Percentiles rank a stretch among this genome's conserved stretches.
Conservation (phyloP, 2,329 filamentous ascomycete genomes). For the Epichloe glyceriae region DNA sequence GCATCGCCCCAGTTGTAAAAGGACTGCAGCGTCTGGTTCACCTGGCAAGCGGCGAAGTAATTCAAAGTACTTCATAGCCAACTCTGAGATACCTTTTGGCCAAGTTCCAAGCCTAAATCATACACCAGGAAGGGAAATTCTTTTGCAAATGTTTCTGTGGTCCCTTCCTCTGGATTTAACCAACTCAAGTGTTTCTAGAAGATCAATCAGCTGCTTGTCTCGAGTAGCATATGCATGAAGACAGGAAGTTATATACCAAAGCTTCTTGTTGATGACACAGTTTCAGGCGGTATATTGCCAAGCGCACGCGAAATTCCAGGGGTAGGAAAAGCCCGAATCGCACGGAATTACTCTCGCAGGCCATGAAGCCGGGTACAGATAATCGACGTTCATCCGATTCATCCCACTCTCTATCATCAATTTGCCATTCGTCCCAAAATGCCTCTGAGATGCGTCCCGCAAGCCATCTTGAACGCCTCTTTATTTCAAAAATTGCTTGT, state of each 20-base stretch:
- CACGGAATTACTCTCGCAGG: slow-evolving; percentile 35
- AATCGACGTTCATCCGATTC: slow-evolving; percentile 54
- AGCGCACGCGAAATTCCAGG: slow-evolving; percentile 67
- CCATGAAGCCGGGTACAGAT: slow-evolving; percentile 46
- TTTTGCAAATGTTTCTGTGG: slow-evolving; percentile 33
- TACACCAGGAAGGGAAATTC: slow-evolving; percentile 71
- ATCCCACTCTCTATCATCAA: slow-evolving; percentile 88
- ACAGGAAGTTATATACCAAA: slow-evolving; percentile 40
- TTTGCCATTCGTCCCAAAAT: slow-evolving; percentile 60
- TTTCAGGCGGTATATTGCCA: slow-evolving; percentile 72
- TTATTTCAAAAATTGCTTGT: slow-evolving; percentile 57
- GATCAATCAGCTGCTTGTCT: background rate
- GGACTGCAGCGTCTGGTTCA: slow-evolving; percentile 36
- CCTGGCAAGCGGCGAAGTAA: slow-evolving; percentile 36
- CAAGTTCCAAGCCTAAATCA: slow-evolving; percentile 42
- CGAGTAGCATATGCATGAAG: background rate
- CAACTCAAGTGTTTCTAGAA: slow-evolving; percentile 51
- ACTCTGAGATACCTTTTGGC: slow-evolving; percentile 13
- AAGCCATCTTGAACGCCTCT: slow-evolving; percentile 66
- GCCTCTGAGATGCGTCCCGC: slow-evolving; percentile 59
- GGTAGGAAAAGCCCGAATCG: slow-evolving; percentile 65
- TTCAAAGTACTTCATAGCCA: slow-evolving; percentile 43
- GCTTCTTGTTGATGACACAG: slow-evolving; percentile 60
- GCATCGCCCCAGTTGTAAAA: slow-evolving; percentile 51
- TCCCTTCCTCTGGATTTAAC: slow-evolving; percentile 50